Percentiles rank a stretch among this genome's conserved stretches.
These are phyloP conservation scores for Heritiera littoralis DNA, from an alignment of 345 rosid species.

Conservation along the genomic window DNA sequence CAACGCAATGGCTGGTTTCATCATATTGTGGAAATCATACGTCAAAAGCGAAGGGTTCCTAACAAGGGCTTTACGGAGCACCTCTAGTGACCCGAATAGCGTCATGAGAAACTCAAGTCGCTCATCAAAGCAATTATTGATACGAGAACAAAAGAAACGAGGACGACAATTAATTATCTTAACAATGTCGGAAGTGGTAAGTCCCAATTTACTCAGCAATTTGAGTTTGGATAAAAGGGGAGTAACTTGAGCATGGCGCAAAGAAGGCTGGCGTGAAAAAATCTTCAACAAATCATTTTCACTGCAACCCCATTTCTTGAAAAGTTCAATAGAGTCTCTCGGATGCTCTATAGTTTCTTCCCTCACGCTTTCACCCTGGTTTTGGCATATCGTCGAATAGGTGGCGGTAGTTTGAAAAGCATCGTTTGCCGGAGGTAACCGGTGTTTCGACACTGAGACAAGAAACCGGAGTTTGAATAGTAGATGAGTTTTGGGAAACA, in stretches of 20 bases:
- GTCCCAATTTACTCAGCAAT: conserved; percentile 55
- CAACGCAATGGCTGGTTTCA: conserved; percentile 55
- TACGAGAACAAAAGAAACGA: conserved; percentile 59
- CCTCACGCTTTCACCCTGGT: conserved; percentile 25
- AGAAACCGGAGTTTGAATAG: conserved; percentile 1
- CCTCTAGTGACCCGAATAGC: conserved; percentile 59
- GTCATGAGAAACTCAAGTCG: conserved; percentile 53
- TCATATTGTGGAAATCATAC: conserved; percentile 55
- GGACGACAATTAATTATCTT: conserved; percentile 80
- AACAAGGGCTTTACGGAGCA: conserved; percentile 61
- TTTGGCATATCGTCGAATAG: conserved; percentile 67
- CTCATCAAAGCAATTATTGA: conserved; percentile 62
- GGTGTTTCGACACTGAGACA: neutral
- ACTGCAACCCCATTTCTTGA: conserved; percentile 73
- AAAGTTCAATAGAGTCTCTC: conserved; percentile 34
- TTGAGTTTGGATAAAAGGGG: conserved; percentile 58
- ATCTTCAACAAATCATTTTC: conserved; percentile 55
- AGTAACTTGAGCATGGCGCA: conserved; percentile 48
- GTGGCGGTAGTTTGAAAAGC: conserved; percentile 27
- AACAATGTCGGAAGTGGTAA: conserved; percentile 67
- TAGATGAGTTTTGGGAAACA: neutral
- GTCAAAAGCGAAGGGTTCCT: conserved; percentile 78
- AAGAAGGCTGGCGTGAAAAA: conserved; percentile 51
- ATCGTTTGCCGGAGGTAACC: neutral
- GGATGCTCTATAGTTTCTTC: conserved; percentile 22